A percentile compares a stretch with the other conserved stretches of the same genome.
These are phyloP conservation scores for Ceratocystis papillata DNA, from an alignment of 2,329 filamentous ascomycete species.

Conservation along the genomic window DNA sequence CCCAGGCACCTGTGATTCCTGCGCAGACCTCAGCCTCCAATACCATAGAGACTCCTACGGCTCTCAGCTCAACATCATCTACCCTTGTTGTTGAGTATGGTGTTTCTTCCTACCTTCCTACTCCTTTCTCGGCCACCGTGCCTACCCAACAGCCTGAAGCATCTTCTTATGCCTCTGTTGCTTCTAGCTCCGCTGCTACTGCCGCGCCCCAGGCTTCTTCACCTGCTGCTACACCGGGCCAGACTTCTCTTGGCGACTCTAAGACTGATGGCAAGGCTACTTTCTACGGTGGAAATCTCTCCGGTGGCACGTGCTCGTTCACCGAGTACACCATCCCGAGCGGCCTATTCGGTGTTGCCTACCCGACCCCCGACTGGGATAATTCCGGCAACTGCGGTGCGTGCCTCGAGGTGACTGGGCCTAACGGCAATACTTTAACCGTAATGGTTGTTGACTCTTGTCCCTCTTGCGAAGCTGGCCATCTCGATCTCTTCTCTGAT, in stretches of 20 bases:
- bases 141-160: background rate
- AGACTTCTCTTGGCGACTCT: constrained; percentile 3
- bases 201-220: constrained; percentile 1
- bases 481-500: constrained; percentile 39
- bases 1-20: background rate
- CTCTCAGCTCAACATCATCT: constrained; percentile 3
- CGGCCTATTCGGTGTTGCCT: constrained; percentile 49
- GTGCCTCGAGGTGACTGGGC: constrained; percentile 50
- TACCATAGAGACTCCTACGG: background rate
- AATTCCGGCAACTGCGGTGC: constrained; percentile 47
- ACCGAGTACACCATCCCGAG: constrained; percentile 50
- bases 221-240: background rate
- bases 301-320: constrained; percentile 54
- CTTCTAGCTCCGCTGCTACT: constrained; percentile 8
- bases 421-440: constrained; percentile 46
- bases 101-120: background rate
- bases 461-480: constrained; percentile 34
- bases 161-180: background rate
- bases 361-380: constrained; percentile 49
- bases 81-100: background rate
- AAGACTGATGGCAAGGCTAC: constrained; percentile 30
- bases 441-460: constrained; percentile 50
- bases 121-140: background rate
- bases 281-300: constrained; percentile 45
- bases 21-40: background rate